Evolutionary conservation across 2,329 filamentous ascomycete species (phyloP), one percentile per base, ranked within the genome.

Genomic region (Botrytis tulipae): DNA sequence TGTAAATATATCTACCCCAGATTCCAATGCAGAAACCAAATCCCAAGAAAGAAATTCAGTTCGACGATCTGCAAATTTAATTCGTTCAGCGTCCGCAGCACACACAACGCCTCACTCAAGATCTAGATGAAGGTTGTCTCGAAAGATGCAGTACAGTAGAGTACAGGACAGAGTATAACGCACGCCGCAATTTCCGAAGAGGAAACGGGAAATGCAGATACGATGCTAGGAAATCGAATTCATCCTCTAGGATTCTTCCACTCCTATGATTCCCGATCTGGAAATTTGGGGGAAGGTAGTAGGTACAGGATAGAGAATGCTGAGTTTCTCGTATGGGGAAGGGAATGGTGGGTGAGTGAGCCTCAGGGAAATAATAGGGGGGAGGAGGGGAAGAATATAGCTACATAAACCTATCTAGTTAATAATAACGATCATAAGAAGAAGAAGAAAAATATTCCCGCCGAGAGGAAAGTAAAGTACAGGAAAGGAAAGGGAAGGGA

Each of bases 241-340:
- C 37, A 12, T 46, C 48, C 48, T 54, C 25, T 25, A n/a, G 25
- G 48, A 54, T 42, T 16, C 40, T 42, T 14, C 14, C 18, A 46
- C 42, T 46, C 7, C 25, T 4, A 3, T 10, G 2, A 14, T 10
- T 25, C 46, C 46, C 20, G 4, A 48, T 10, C 8, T 48, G 46
- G 4, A 48, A 46, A 20, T 9, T 46, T 2, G 20, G 1, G 37
- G 9, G 1, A 37, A 37, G 9, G 0, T 10, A 3, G 1, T 12
- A 40, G 9, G 1, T 10, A 10, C 12, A 4, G 12, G 0, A 1
- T 4, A 42, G 20, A 46, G 20, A 46, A 22, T 3, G 4, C 20
- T 22, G 20, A 1, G 25, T 4, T 25, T 8, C 8, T 54, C 12
- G 48, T n/a, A n/a, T n/a, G 25, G 12, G 9, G 9, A 54, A 54